phyloP scores from a whole-genome alignment of 805 yeast genomes.

The Sugiyamaella floridensis region DNA sequence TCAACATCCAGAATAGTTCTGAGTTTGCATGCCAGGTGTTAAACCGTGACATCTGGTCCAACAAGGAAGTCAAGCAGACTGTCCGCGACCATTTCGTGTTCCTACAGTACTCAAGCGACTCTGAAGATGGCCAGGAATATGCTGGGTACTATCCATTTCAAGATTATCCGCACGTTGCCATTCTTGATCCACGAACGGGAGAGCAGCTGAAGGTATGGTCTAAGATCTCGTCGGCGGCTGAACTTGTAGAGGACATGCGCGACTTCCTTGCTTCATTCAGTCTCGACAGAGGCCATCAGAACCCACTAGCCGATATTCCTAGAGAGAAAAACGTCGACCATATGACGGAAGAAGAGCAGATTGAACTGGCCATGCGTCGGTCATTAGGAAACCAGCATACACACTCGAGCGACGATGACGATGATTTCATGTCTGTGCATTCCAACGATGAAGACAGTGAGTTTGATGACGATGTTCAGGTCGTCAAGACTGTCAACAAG shows the following conservation, averaged over 20 bases:
- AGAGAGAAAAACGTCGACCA: constrained; percentile 58
- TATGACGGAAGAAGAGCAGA: constrained; percentile 79
- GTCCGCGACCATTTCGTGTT: constrained; percentile 69
- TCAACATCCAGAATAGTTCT: constrained; percentile 79
- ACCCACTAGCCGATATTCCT: constrained; percentile 44
- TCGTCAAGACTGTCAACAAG: constrained; percentile 2
- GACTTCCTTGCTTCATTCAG: constrained; percentile 64
- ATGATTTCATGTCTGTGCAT: constrained; percentile 4
- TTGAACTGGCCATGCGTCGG: constrained; percentile 65
- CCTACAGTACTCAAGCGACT: constrained; percentile 75
- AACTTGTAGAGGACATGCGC: constrained; percentile 61
- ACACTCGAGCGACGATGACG: constrained; percentile 14
- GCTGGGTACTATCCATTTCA: constrained; percentile 64
- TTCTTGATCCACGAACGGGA: constrained; percentile 92
- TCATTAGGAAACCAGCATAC: constrained; percentile 39
- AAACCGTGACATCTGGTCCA: constrained; percentile 91
- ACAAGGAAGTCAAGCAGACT: constrained; percentile 51
- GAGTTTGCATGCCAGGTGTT: constrained; percentile 85
- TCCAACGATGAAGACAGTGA: constrained; percentile 7
- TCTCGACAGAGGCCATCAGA: constrained; percentile 52
- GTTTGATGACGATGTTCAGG: constrained; percentile 7
- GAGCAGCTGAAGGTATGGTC: constrained; percentile 77
- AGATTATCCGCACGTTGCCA: constrained; percentile 80
- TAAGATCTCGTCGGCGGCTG: constrained; percentile 48
- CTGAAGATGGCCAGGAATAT: constrained; percentile 67